Base-by-base conservation (phyloP, 169 alveolate genomes). In the Cryptosporidium meleagridis region DNA sequence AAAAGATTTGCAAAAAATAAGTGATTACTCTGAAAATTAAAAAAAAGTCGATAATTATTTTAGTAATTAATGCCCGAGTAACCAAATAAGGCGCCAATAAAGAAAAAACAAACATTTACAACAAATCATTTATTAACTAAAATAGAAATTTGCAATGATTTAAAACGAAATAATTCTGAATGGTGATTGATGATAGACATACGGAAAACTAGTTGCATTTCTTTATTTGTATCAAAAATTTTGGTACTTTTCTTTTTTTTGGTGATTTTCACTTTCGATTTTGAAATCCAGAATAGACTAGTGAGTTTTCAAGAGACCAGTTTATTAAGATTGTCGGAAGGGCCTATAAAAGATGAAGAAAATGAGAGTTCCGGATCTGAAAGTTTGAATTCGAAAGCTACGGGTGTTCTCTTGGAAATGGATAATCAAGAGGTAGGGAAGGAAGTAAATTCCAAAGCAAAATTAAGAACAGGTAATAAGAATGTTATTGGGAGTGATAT, bases 191-290 rank as follows among this genome's bases (percentile, higher is more conserved):
- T 65, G 72, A 65, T 10, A 35, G 33, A 37, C 14, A 29, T 37
- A 29, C 26, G 72, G 51, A 65, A 29, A 35, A 35, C 26, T 21
- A 65, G 48, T n/a, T n/a, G 1, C 0, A 65, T 29, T 65, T 29
- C 33, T 18, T 65, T 37, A 65, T 65, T 10, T 9, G 23, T n/a
- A 35, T 9, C 33, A 7, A 65, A 65, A 35, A 31, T 65, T 14
- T 33, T 65, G 72, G 72, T 31, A 65, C 23, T 65, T 65, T 0
- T 12, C 72, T 44, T 65, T 31, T 65, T 65, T 65, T 65, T 65
- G 67, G 67, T 26, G 37, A 2, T 23, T 55, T 55, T n/a, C 37
- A 18, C 26, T 55, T 16, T 10, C 35, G 7, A 9, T 65, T 65
- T 31, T 65, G 44, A 35, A n/a, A 37, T n/a, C 9, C 53, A 65